These are phyloP conservation scores for Phytophthora brassicae DNA, from an alignment of 352 stramenopile genomes.

Conservation along the genomic window DNA sequence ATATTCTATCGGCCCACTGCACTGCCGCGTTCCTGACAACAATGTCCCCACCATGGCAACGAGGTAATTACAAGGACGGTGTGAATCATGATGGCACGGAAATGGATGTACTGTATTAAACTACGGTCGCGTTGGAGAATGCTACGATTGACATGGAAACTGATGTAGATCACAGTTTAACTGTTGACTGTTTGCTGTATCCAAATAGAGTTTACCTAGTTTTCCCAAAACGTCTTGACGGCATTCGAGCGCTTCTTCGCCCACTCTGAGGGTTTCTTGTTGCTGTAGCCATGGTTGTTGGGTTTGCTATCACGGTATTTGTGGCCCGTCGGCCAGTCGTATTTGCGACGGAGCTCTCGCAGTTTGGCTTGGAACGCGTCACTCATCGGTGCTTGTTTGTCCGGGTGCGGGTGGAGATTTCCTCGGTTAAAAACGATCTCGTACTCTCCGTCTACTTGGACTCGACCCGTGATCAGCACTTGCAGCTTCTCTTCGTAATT, in stretches of 20 bases:
- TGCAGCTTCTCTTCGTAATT: slow-evolving; percentile 56
- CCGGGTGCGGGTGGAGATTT: slow-evolving; percentile 57
- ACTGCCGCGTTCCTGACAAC: too few relatives aligned
- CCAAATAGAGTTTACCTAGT: slow-evolving; percentile 15
- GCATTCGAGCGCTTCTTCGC: slow-evolving; percentile 36
- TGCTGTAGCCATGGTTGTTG: slow-evolving; percentile 46
- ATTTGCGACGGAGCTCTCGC: slow-evolving; percentile 27
- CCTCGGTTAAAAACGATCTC: slow-evolving; percentile 64
- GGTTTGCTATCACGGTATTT: slow-evolving; percentile 42
- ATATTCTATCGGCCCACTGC: too few relatives aligned
- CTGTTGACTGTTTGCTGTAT: slow-evolving; percentile 13
- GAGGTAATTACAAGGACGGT: too few relatives aligned
- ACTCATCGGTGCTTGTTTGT: slow-evolving; percentile 44
- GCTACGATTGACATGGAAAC: neutral
- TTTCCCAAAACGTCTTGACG: slow-evolving; percentile 42
- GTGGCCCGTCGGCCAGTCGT: slow-evolving; percentile 43
- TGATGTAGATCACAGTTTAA: neutral
- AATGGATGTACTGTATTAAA: too few relatives aligned
- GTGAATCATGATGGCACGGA: neutral
- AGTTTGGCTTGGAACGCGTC: slow-evolving; percentile 39
- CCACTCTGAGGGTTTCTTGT: slow-evolving; percentile 48
- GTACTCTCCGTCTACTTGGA: slow-evolving; percentile 15
- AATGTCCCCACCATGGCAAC: too few relatives aligned
- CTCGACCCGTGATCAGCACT: slow-evolving; percentile 51
- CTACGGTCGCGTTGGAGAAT: too few relatives aligned